Percentiles rank a stretch among this genome's conserved stretches.
These are phyloP conservation scores for Epichloe scottii DNA, from an alignment of 2,329 filamentous ascomycete species.

Conservation along the genomic window DNA sequence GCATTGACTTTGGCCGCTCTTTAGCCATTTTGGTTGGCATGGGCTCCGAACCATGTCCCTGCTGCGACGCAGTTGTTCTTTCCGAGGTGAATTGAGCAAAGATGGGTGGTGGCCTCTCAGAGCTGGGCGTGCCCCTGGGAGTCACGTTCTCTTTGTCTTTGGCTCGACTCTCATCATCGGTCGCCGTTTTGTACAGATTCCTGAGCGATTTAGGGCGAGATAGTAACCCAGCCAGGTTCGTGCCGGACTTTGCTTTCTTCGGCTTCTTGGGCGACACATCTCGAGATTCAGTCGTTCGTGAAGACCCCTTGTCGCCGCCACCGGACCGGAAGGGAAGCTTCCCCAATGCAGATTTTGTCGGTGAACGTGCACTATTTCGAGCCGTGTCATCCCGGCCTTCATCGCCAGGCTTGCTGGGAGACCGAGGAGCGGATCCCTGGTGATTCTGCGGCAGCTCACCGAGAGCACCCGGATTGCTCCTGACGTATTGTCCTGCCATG, in stretches of 20 bases:
- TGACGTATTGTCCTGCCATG: slow-evolving; percentile 22
- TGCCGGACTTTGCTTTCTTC: slow-evolving; percentile 72
- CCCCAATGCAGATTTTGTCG: slow-evolving; percentile 18
- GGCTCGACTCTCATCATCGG: slow-evolving; percentile 37
- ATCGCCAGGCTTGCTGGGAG: slow-evolving; percentile 26
- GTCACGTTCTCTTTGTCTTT: slow-evolving; percentile 76
- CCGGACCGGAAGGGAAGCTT: slow-evolving; percentile 32
- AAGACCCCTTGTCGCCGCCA: slow-evolving; percentile 22
- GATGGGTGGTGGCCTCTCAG: slow-evolving; percentile 49
- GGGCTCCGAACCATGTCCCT: neutral
- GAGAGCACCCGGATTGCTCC: slow-evolving; percentile 32
- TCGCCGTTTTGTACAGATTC: slow-evolving; percentile 43
- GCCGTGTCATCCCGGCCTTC: slow-evolving; percentile 16
- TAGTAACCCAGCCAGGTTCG: slow-evolving; percentile 67
- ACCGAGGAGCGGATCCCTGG: slow-evolving; percentile 26
- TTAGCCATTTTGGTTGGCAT: slow-evolving; percentile 17
- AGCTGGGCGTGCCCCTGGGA: slow-evolving; percentile 28
- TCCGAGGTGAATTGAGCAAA: slow-evolving; percentile 57
- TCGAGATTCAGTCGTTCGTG: slow-evolving; percentile 23
- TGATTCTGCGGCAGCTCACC: slow-evolving; percentile 47
- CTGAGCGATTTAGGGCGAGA: slow-evolving; percentile 63
- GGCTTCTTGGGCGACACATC: slow-evolving; percentile 46
- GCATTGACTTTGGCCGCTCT: slow-evolving; percentile 39
- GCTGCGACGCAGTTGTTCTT: slow-evolving; percentile 4
- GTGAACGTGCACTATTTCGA: neutral